phyloP scores from a whole-genome alignment of 2,329 filamentous ascomycete species.

The Thielaviopsis euricoi region DNA sequence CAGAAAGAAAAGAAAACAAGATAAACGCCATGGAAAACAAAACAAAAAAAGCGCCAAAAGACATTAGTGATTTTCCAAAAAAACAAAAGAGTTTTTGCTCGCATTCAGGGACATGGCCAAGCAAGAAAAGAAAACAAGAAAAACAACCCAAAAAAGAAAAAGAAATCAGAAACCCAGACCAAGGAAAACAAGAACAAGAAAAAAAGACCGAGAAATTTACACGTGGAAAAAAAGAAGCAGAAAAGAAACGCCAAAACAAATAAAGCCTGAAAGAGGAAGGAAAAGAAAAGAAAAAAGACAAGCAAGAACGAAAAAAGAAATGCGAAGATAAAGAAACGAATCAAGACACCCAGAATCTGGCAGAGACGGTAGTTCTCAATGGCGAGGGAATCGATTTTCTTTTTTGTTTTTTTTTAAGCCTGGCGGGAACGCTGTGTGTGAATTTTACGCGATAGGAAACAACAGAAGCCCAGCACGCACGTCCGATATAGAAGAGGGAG shows the following conservation, averaged over 20 bases:
- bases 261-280: background rate
- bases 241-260: too few relatives aligned
- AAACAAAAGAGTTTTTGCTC: too few relatives aligned
- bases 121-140: background rate
- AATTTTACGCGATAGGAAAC: too few relatives aligned
- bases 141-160: background rate
- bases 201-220: background rate
- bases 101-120: background rate
- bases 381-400: too few relatives aligned
- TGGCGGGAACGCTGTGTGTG: too few relatives aligned
- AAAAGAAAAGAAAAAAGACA: background rate
- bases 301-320: slow-evolving; percentile 6
- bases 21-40: background rate
- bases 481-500: background rate
- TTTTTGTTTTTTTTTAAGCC: too few relatives aligned
- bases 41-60: background rate
- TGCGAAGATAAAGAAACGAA: background rate
- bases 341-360: too few relatives aligned
- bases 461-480: too few relatives aligned
- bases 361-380: too few relatives aligned
- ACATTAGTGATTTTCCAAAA: background rate
- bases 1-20: background rate
- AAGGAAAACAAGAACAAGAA: background rate
- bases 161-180: background rate
- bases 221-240: background rate